A percentile compares a stretch with the other conserved stretches of the same genome.
phyloP scores from a whole-genome alignment of 345 rosid genomes.

The Aquilaria yunnanensis region DNA sequence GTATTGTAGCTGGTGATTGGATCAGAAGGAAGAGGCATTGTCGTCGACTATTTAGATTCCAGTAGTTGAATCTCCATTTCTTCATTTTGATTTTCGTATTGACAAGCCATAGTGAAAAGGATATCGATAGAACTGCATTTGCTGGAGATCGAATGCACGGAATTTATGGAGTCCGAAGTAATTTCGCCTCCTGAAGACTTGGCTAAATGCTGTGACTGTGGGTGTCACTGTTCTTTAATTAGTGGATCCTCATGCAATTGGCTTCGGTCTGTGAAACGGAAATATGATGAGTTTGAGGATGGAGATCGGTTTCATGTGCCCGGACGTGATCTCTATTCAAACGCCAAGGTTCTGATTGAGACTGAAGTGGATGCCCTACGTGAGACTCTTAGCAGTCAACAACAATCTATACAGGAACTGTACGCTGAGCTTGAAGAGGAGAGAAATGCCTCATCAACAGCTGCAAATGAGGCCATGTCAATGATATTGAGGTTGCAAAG shows the following conservation, averaged over 20 bases:
- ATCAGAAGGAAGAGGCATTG: slow-evolving; percentile 19
- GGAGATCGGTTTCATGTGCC: slow-evolving; percentile 44
- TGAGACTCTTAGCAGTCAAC: slow-evolving; percentile 72
- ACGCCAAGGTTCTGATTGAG: slow-evolving; percentile 71
- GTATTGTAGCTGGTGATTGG: slow-evolving; percentile 16
- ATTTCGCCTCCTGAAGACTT: slow-evolving; percentile 26
- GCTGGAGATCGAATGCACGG: slow-evolving; percentile 20
- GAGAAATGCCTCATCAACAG: slow-evolving; percentile 87
- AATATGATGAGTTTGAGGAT: slow-evolving; percentile 48
- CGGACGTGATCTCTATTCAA: slow-evolving; percentile 39
- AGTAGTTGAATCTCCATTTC: slow-evolving; percentile 19
- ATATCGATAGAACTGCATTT: slow-evolving; percentile 6
- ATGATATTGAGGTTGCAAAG: slow-evolving; percentile 95
- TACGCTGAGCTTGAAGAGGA: slow-evolving; percentile 81
- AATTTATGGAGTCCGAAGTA: slow-evolving; percentile 42
- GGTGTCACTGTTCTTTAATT: slow-evolving; percentile 39
- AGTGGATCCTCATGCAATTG: slow-evolving; percentile 27
- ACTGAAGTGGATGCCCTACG: slow-evolving; percentile 72
- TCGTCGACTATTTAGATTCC: slow-evolving; percentile 13
- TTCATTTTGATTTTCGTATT: background rate
- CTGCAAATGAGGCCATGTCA: slow-evolving; percentile 97
- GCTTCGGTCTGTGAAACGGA: slow-evolving; percentile 59
- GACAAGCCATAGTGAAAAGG: background rate
- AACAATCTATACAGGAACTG: slow-evolving; percentile 60
- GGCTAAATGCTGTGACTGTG: slow-evolving; percentile 46